Evolutionary conservation across 2,329 filamentous ascomycete genomes (phyloP).

Genomic region (Venturia carpophila): DNA sequence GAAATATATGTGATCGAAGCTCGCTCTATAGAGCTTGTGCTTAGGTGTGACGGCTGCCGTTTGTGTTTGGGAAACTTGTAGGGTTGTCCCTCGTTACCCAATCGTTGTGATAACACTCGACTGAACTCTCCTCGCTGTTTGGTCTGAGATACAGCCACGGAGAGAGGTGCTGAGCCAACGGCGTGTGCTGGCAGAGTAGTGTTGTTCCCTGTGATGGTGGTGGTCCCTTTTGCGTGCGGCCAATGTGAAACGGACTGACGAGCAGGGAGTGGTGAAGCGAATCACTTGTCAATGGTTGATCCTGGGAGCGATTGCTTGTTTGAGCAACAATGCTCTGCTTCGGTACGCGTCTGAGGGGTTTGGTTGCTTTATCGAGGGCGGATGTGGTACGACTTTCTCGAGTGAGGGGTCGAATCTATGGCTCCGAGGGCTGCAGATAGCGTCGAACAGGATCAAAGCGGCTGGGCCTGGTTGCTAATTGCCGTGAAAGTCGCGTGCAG

Average conservation of each 20-base stretch:
- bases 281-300: background rate
- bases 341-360: background rate
- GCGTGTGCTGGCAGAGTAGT: background rate
- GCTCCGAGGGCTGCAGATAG: background rate
- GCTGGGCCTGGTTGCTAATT: background rate
- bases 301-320: background rate
- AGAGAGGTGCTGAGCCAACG: background rate
- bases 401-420: slow-evolving; percentile 1
- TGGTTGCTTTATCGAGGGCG: background rate
- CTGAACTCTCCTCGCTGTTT: background rate
- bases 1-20: background rate
- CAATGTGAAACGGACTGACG: background rate
- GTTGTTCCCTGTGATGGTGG: background rate
- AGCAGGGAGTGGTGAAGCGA: background rate
- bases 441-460: background rate
- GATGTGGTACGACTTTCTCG: background rate
- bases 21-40: background rate
- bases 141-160: background rate
- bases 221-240: background rate
- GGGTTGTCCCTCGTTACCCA: background rate
- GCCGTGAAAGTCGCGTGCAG: background rate
- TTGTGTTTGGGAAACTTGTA: background rate
- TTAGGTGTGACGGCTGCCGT: background rate
- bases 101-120: background rate
- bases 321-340: background rate